Base-by-base conservation (phyloP, 495 filamentous ascomycete species). In the Rhypophila decipiens region DNA sequence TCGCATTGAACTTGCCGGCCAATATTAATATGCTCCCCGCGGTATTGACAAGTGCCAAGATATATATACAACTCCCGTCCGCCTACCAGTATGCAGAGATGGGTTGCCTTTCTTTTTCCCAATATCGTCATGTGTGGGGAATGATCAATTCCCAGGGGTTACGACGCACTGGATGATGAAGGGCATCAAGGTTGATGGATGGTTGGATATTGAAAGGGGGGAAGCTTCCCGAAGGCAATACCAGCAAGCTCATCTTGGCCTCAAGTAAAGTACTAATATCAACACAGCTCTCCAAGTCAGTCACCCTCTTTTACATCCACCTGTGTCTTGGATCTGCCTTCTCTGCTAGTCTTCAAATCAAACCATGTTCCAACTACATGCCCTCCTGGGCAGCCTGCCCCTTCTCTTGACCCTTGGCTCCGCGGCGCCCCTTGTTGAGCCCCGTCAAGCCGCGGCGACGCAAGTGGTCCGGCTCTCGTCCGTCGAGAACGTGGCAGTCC, bases 401-500 rank as follows among this genome's bases (percentile, higher is more conserved):
- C 52, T 62, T 19, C 38, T 53, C 27, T 20, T 47, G 11, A 42
- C 52, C 8, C 46, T 63, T n/a, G 52, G 43, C 7, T 42, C 13
- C 33, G 57, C 57, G n/a, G 57, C 58, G 10, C 49, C 57, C 9
- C 36, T 50, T 19, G 47, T 65, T 34, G 50, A 59, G 42, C 37
- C 47, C 11, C 64, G 64, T 24, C 59, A 60, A 42, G 39, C 51
- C 17, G 44, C 63, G 13, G 61, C 59, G 0, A 47, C 53, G 0
- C 64, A 67, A 38, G 58, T 67, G 17, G 58, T 66, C 34, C 47
- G 49, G 9, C 51, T 65, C 39, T 60, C 55, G 24, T 73, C 64
- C 46, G 36, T 70, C 36, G 73, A 75, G 36, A 77, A 77, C 46
- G 52, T 75, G 9, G 71, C 73, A 19, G 62, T 74, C 19, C 70